Conservation (phyloP, 2,329 filamentous ascomycete genomes). For the Exophiala alcalophila region DNA sequence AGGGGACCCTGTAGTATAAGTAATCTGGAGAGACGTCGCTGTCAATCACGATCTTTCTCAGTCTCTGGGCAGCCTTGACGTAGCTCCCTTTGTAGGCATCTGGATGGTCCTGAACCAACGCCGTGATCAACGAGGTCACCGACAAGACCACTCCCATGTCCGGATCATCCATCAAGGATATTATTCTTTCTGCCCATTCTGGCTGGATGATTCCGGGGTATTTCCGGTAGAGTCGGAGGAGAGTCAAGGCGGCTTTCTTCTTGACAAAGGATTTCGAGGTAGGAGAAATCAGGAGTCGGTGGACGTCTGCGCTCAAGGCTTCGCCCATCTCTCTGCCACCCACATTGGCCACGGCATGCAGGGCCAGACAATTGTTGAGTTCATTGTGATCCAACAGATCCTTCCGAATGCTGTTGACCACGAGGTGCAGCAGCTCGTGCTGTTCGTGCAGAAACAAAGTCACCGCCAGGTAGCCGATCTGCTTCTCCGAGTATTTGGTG, state of each 20-base stretch:
- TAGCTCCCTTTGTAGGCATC: constrained; percentile 94
- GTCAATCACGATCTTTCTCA: constrained; percentile 89
- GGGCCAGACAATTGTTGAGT: constrained; percentile 90
- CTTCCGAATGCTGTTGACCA: constrained; percentile 98
- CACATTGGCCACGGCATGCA: constrained; percentile 97
- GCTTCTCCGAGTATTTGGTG: constrained; percentile 97
- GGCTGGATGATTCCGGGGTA: constrained; percentile 89
- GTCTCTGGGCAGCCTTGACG: constrained; percentile 81
- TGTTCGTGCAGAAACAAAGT: constrained; percentile 96
- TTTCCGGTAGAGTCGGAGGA: constrained; percentile 91
- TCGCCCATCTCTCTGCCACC: constrained; percentile 97
- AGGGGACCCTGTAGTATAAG: constrained; percentile 99
- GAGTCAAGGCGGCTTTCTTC: constrained; percentile 94
- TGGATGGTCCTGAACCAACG: constrained; percentile 87
- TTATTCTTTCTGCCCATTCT: constrained; percentile 96
- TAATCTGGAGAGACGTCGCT: constrained; percentile 88
- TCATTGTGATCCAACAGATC: constrained; percentile 94
- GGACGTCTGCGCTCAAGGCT: constrained; percentile 85
- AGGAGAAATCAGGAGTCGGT: constrained; percentile 88
- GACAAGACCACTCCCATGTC: constrained; percentile 94
- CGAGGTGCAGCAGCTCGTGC: constrained; percentile 90
- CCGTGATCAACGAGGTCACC: constrained; percentile 92
- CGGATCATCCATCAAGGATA: constrained; percentile 95
- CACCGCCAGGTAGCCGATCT: constrained; percentile 97
- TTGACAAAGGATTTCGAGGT: constrained; percentile 97